Evolutionary conservation across 169 alveolate genomes (phyloP).

Genomic region (Eimeria praecox): DNA sequence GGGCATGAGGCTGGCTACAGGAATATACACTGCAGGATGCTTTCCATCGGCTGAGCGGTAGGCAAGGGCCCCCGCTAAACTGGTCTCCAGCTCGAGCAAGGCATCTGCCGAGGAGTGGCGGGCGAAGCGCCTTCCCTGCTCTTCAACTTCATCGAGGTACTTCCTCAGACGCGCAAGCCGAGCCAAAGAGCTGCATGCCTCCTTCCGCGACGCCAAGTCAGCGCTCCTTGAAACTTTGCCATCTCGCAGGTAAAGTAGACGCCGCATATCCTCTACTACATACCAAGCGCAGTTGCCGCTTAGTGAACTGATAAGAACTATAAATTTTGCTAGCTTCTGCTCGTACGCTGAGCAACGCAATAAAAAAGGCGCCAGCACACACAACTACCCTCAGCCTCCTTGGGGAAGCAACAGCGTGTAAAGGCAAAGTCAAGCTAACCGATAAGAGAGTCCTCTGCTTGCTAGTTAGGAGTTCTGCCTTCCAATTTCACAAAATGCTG

Average conservation of each 20-base stretch:
- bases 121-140: slow-evolving; percentile 40
- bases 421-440: neutral
- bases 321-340: slow-evolving; percentile 26
- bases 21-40: slow-evolving; percentile 68
- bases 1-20: slow-evolving; percentile 59
- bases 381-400: neutral
- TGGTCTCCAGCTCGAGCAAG: slow-evolving; percentile 32
- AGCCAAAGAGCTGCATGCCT: slow-evolving; percentile 56
- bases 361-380: neutral
- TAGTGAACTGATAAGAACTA: slow-evolving; percentile 29
- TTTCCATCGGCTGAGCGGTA: slow-evolving; percentile 68
- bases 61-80: slow-evolving; percentile 58
- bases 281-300: slow-evolving; percentile 72
- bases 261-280: slow-evolving; percentile 69
- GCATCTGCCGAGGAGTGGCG: slow-evolving; percentile 23
- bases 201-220: slow-evolving; percentile 37
- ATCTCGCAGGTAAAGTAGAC: slow-evolving; percentile 45
- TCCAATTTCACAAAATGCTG: neutral
- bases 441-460: neutral
- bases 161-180: slow-evolving; percentile 60
- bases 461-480: neutral
- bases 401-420: neutral
- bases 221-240: slow-evolving; percentile 51
- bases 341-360: slow-evolving; percentile 66
- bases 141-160: slow-evolving; percentile 36